Evolutionary conservation across 2,329 filamentous ascomycete species (phyloP).

Genomic region (Elsinoe necatrix): DNA sequence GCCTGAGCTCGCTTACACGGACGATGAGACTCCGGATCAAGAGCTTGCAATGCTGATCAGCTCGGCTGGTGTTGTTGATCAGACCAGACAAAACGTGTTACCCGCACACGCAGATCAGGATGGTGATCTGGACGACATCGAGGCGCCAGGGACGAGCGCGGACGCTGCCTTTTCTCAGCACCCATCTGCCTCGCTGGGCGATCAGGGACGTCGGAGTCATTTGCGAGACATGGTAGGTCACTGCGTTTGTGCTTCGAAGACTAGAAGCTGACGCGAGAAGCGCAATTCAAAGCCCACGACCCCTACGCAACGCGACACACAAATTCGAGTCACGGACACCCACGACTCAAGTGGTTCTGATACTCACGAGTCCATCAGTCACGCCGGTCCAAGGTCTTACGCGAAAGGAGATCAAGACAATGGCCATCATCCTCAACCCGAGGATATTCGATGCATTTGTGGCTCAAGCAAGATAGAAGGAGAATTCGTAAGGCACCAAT

Average conservation of each 20-base stretch:
- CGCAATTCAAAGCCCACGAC: not conserved
- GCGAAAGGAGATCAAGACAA: not conserved
- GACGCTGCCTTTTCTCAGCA: not conserved
- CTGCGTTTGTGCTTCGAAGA: not conserved
- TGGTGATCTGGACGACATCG: not conserved
- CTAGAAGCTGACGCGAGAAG: not conserved
- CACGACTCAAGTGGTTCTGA: not conserved
- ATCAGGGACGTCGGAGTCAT: not conserved
- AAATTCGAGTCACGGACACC: not conserved
- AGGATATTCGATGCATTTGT: not conserved
- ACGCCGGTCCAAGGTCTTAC: not conserved
- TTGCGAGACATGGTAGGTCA: not conserved
- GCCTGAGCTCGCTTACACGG: not conserved
- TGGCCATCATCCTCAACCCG: not conserved
- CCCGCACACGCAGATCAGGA: not conserved
- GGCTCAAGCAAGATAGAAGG: not conserved
- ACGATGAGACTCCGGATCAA: not conserved
- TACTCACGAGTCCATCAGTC: not conserved
- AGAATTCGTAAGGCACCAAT: not conserved
- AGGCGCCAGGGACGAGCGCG: not conserved
- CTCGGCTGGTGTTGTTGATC: not conserved
- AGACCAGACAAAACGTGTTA: not conserved
- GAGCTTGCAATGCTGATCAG: not conserved
- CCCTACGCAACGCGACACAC: conserved; percentile 7
- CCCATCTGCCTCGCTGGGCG: not conserved